Evolutionary conservation across 495 filamentous ascomycete genomes (phyloP).

Genomic region (Aspergillus indologenus): DNA sequence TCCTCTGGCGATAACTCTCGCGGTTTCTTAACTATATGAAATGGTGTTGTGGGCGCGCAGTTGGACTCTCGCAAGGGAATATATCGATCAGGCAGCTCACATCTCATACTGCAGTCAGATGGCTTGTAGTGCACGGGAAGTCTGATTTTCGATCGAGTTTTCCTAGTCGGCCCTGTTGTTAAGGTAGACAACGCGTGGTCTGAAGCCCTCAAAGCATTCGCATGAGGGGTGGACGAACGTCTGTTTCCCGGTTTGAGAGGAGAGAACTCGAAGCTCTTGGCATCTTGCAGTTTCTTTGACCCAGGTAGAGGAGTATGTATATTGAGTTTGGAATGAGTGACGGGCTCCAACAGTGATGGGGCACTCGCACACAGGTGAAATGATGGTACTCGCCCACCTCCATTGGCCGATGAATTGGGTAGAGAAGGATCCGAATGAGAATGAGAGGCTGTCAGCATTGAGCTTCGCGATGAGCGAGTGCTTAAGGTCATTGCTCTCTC

Average conservation of each 20-base stretch:
- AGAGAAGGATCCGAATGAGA: background rate
- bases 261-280: background rate
- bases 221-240: background rate
- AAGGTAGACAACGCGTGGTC: background rate
- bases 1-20: constrained; percentile 59
- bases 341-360: background rate
- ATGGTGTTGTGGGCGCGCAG: constrained; percentile 50
- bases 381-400: background rate
- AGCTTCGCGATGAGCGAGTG: background rate
- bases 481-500: background rate
- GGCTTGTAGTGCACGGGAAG: background rate
- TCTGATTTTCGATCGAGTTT: constrained; percentile 21
- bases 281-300: background rate
- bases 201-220: background rate
- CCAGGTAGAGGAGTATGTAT: constrained; percentile 2
- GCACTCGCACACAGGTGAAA: background rate
- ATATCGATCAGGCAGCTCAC: constrained; percentile 61
- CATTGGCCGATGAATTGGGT: background rate
- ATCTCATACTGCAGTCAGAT: constrained; percentile 12
- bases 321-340: constrained; percentile 1
- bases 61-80: constrained; percentile 54
- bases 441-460: background rate
- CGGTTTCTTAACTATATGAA: constrained; percentile 61
- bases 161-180: background rate
- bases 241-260: background rate